Evolutionary conservation across 1,284 basidiomycete genomes (phyloP).

Genomic region (Cryptococcus jaspeensis): DNA sequence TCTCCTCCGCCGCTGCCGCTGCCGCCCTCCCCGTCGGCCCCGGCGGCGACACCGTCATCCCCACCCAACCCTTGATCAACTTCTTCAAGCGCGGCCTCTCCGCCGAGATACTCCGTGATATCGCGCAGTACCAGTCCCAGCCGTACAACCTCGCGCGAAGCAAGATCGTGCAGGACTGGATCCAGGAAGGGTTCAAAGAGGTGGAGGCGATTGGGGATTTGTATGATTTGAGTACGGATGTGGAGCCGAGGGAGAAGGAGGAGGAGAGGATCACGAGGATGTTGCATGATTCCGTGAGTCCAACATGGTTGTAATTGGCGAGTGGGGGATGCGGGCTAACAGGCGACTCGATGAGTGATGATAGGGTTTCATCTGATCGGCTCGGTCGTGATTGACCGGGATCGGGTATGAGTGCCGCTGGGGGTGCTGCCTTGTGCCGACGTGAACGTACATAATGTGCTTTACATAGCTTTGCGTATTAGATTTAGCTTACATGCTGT

Average conservation of each 20-base stretch:
- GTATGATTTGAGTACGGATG: constrained; percentile 78
- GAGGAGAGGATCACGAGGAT: constrained; percentile 46
- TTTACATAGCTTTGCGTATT: too few species aligned
- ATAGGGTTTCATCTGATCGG: too few species aligned
- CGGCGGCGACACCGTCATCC: constrained; percentile 4
- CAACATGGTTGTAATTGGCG: too few species aligned
- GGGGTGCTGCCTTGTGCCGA: too few species aligned
- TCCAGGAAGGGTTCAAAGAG: constrained; percentile 72
- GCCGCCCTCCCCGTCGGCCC: constrained; percentile 2
- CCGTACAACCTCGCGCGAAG: constrained; percentile 82
- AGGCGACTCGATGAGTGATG: too few species aligned
- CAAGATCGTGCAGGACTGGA: constrained; percentile 66
- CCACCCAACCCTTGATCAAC: constrained; percentile 67
- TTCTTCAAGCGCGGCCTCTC: constrained; percentile 93
- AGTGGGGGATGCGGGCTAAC: too few species aligned
- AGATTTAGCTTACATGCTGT: too few species aligned
- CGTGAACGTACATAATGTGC: too few species aligned
- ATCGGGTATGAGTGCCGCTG: too few species aligned
- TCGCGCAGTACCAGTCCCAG: constrained; percentile 89
- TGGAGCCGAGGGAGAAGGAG: constrained; percentile 90
- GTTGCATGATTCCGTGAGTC: constrained; percentile 45
- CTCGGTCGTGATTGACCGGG: too few species aligned
- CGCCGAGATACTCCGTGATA: constrained; percentile 92
- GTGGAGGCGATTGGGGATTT: constrained; percentile 70
- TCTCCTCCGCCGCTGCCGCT: constrained; percentile 9